Evolutionary conservation across 441 rosid genomes (phyloP), one percentile per base, ranked within the genome.

Genomic region (Erodium chrysanthum): DNA sequence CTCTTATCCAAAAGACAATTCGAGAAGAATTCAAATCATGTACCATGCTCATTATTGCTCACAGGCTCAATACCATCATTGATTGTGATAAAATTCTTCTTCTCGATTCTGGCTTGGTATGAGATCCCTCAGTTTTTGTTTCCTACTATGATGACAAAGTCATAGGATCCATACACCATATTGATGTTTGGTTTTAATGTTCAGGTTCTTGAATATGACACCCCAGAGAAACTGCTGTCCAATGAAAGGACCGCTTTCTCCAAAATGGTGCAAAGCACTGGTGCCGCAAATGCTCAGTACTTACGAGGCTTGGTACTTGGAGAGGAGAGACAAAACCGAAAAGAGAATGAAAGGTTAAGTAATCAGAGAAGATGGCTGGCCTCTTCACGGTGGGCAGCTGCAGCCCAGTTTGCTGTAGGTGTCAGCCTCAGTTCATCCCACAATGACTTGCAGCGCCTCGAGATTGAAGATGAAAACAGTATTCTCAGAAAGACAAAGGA

Each of bases 321-420:
- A 66, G 81, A 75, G 64, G 77, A 74, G 27, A 77, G 72, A 62
- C 52, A 42, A 20, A 67, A 22, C 63, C 78, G 71, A 62, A 83
- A 78, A 68, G 82, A 71, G 71, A 72, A 70, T 65, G 77, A 69
- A 74, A 78, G 63, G 74, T 68, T 67, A 44, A 95, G 87, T 69
- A 87, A 84, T 64, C 85, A 76, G 71, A 88, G 88, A 76, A 86
- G 73, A 83, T 84, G 95, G 96, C 74, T 81, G 65, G 97, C 97
- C 58, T 90, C 97, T 75, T 88, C 99, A 52, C 93, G 92, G 9
- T 94, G 96, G 99, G 92, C 96, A 64, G 96, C 96, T 15, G 96
- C 96, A 48, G 96, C 96, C 44, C 93, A 85, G 77, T 88, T 81
- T 74, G 99, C 99, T 20, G 83, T 94, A 17, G 89, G 90, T 29